phyloP scores from a whole-genome alignment of 2,329 filamentous ascomycete species.

The Cryphonectria nitschkei region DNA sequence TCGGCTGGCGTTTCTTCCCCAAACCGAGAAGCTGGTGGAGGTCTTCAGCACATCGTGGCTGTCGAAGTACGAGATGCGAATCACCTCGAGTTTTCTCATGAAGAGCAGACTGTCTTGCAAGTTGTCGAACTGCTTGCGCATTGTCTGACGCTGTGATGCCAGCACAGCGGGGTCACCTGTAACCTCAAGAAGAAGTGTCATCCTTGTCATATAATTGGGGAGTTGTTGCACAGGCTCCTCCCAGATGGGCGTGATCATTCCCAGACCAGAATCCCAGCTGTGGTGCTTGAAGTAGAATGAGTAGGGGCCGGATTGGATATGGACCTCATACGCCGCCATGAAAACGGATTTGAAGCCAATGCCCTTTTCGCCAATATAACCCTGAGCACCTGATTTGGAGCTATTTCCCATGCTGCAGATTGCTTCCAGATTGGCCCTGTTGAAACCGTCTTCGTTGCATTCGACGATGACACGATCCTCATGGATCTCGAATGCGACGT shows the following conservation, averaged over 20 bases:
- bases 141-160: conserved; percentile 30
- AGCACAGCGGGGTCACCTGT: conserved; percentile 9
- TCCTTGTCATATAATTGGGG: conserved; percentile 21
- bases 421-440: conserved; percentile 44
- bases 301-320: conserved; percentile 45
- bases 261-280: conserved; percentile 41
- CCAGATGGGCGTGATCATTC: conserved; percentile 40
- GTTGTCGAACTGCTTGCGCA: conserved; percentile 41
- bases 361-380: conserved; percentile 55
- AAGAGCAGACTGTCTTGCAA: conserved; percentile 47
- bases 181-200: conserved; percentile 26
- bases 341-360: conserved; percentile 58
- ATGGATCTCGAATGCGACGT: conserved; percentile 40
- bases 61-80: conserved; percentile 39
- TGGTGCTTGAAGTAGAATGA: conserved; percentile 47
- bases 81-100: conserved; percentile 42
- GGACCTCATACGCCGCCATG: conserved; percentile 45
- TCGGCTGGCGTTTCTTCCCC: conserved; percentile 10
- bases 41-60: conserved; percentile 15
- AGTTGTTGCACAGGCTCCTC: conserved; percentile 12
- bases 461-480: conserved; percentile 47
- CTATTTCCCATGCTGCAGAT: conserved; percentile 52
- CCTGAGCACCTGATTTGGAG: conserved; percentile 43
- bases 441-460: conserved; percentile 56
- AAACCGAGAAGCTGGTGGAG: conserved; percentile 28